Evolutionary conservation across 768 basidiomycete genomes (phyloP), one percentile per base, ranked within the genome.

Genomic region (Rhodotorula kratochvilovae): DNA sequence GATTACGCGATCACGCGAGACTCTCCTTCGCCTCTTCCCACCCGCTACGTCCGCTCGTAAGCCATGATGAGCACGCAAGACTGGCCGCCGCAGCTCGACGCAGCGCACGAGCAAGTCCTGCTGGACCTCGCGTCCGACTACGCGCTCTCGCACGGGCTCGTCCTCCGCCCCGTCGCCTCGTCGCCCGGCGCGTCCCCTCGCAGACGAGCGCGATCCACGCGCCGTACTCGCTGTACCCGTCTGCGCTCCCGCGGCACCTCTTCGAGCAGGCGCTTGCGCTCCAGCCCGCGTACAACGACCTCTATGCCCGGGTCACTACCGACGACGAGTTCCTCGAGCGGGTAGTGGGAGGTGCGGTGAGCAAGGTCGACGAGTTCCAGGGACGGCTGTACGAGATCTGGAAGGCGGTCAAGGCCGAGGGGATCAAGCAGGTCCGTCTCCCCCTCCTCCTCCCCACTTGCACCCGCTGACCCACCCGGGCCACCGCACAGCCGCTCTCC

Each of bases 341-440:
- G 11, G 85, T 94, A 42, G 89, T 98, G 88, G 92, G 92, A 12
- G 87, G 86, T 8, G 86, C 86, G 48, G 90, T 92, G 19, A 88
- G 88, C 35, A 85, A 85, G 74, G 91, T 90, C 1, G 95, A 98
- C 77, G 85, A 86, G 60, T 96, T 98, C 77, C 89, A 91, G 35
- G 87, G 90, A 0, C 83, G 87, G 74, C 81, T 99, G 7, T 99
- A 93, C 91, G 85, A 81, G 48, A 88, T 90, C 1, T 97, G 91
- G 91, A 90, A 88, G 79, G 80, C 80, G 58, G 81, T 94, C 60
- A 84, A 89, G 72, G 85, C 89, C 29, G 85, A 87, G 56, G 87
- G 87, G 13, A 76, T 85, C 36, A 80, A 80, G 7, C 87, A 88
- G 84, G 87, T 88, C 17, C 15, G 43, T 12, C 54, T 29, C 35